Evolutionary conservation across 164 flowering plant genomes (phyloP).

Genomic region (Macadamia tetraphylla): DNA sequence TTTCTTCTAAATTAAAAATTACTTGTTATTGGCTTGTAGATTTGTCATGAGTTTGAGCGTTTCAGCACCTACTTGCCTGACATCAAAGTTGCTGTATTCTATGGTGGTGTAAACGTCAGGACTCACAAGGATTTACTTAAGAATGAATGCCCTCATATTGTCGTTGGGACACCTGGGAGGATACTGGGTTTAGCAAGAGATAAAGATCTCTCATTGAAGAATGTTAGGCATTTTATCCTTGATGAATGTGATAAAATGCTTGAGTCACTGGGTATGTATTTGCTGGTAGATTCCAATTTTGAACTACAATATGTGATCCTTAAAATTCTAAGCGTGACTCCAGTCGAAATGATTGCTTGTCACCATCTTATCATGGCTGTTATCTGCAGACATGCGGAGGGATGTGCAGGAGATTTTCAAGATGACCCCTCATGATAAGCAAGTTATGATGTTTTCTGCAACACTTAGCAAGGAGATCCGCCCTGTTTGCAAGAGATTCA

Average conservation of each 20-base stretch:
- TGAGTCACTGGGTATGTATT: slow-evolving; percentile 79
- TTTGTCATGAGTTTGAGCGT: slow-evolving; percentile 96
- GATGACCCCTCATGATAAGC: slow-evolving; percentile 57
- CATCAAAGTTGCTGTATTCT: slow-evolving; percentile 87
- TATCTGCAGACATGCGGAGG: slow-evolving; percentile 80
- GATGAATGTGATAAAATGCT: slow-evolving; percentile 99
- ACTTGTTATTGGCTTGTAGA: slow-evolving; percentile 32
- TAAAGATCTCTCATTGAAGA: slow-evolving; percentile 85
- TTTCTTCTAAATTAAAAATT: not conserved
- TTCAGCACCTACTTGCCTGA: slow-evolving; percentile 87
- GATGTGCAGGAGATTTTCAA: slow-evolving; percentile 98
- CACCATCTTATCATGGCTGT: not conserved
- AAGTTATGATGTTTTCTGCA: no score
- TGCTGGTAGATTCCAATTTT: not conserved
- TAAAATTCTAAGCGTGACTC: no score
- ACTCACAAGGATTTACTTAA: slow-evolving; percentile 82
- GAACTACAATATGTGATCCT: no score
- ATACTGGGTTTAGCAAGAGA: slow-evolving; percentile 81
- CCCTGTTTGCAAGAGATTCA: slow-evolving; percentile 37
- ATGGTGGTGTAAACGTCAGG: slow-evolving; percentile 89
- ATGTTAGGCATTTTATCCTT: slow-evolving; percentile 94
- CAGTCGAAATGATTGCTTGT: no score
- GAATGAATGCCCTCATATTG: slow-evolving; percentile 95
- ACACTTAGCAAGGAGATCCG: no score
- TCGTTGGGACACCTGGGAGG: slow-evolving; percentile 98